Base-by-base conservation (phyloP, 331 rosid species). In the Quercus phellos region DNA sequence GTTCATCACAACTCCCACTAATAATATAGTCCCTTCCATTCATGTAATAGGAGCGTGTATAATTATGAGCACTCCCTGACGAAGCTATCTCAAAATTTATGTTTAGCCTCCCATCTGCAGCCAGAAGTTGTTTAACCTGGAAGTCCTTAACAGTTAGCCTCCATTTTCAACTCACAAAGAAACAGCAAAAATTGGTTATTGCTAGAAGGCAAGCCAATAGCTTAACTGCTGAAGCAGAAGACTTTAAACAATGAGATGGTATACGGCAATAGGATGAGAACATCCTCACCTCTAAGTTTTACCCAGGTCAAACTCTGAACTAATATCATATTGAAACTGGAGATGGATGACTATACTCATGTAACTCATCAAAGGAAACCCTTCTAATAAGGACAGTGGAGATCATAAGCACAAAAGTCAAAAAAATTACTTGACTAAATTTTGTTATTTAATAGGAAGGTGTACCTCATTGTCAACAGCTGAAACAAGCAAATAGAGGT, bases 1-100 rank as follows among this genome's bases (percentile, higher is more conserved):
- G 95, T 78, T 92, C 95, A 83, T 92, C 97, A 87, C 91, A 90
- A 78, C 95, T 92, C 81, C 97, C 97, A 78, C 93, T 92, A 22
- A 92, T 87, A 72, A 92, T 88, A 80, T 90, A 92, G 86, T 92
- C 97, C 83, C 90, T 82, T 73, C 97, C 93, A 74, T 92, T 92
- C 92, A 90, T 84, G 87, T 92, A 92, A 87, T 90, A 92, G 56
- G 95, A 90, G 27, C 95, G 91, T n/a, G 97, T 90, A 78, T 90
- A 92, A 75, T 92, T 92, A 74, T 88, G 93, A 70, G 88, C 78
- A 68, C 95, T 88, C 74, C 92, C 89, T 1, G 88, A 88, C 14
- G 90, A 84, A 82, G 95, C 89, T 77, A 92, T 92, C 73, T 85
- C 92, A 72, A 90, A 90, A 77, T 81, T 83, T 84, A 87, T 79